A percentile compares a stretch with the other conserved stretches of the same genome.
phyloP scores from a whole-genome alignment of 495 filamentous ascomycete species.

The Pseudomonodictys pantanalensis region DNA sequence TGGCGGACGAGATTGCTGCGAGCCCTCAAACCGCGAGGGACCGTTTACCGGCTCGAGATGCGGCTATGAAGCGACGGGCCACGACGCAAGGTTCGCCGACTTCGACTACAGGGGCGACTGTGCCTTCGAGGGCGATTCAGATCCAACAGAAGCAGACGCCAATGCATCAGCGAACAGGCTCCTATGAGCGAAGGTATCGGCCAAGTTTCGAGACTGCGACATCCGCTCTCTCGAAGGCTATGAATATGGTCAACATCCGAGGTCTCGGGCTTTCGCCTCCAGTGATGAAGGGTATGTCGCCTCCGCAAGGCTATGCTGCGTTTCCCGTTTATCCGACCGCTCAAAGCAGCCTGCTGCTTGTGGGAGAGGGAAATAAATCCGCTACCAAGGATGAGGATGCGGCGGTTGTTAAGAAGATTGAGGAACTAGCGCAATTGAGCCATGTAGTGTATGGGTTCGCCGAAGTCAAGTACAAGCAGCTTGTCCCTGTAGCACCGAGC shows the following conservation, averaged over 20 bases:
- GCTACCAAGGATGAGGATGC: constrained; percentile 75
- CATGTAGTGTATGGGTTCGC: constrained; percentile 96
- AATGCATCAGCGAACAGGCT: constrained; percentile 62
- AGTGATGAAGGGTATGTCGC: constrained; percentile 59
- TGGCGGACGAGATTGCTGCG: constrained; percentile 89
- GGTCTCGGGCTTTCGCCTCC: constrained; percentile 52
- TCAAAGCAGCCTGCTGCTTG: constrained; percentile 56
- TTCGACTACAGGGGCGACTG: constrained; percentile 58
- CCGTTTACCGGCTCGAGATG: constrained; percentile 27
- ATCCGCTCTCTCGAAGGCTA: constrained; percentile 87
- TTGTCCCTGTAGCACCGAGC: constrained; percentile 79
- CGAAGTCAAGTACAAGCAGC: constrained; percentile 96
- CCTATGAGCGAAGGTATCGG: constrained; percentile 76
- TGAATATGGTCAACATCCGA: constrained; percentile 88
- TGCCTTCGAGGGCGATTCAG: constrained; percentile 62
- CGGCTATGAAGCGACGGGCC: constrained; percentile 63
- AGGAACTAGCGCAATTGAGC: constrained; percentile 86
- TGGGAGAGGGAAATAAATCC: constrained; percentile 62
- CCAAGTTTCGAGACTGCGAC: constrained; percentile 76
- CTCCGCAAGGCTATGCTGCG: constrained; percentile 72
- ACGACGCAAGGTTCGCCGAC: constrained; percentile 60
- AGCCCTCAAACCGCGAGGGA: constrained; percentile 50
- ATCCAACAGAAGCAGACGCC: constrained; percentile 62
- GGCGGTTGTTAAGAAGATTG: constrained; percentile 72
- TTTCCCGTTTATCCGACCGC: constrained; percentile 81